Conservation (phyloP, 225 moss, liverwort and hornwort species). For the Bryum argenteum region DNA sequence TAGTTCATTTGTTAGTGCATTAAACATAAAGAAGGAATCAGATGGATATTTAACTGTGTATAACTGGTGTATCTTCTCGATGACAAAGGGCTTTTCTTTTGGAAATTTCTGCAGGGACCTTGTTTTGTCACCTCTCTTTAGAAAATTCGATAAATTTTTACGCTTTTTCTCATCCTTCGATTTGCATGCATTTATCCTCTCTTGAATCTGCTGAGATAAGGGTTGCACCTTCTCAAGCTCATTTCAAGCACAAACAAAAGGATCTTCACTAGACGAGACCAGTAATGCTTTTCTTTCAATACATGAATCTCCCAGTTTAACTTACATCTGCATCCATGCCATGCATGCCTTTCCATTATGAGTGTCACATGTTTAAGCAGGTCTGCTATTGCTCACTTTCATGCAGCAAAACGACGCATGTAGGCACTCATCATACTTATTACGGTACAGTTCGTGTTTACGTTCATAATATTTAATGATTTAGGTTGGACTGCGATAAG, state of each 20-base stretch:
- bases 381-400: slow-evolving; percentile 26
- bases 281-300: slow-evolving; percentile 36
- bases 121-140: slow-evolving; percentile 42
- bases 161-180: slow-evolving; percentile 36
- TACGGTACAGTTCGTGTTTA: slow-evolving; percentile 11
- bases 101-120: slow-evolving; percentile 28
- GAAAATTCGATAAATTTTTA: slow-evolving; percentile 38
- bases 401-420: slow-evolving; percentile 18
- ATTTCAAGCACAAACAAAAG: slow-evolving; percentile 52
- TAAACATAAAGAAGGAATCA: slow-evolving; percentile 20
- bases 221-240: slow-evolving; percentile 61
- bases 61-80: slow-evolving; percentile 43
- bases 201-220: slow-evolving; percentile 58
- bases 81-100: slow-evolving; percentile 38
- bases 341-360: slow-evolving; percentile 41
- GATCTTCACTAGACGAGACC: slow-evolving; percentile 52
- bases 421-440: slow-evolving; percentile 22
- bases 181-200: slow-evolving; percentile 45
- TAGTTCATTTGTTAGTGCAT: slow-evolving; percentile 20
- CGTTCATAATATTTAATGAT: slow-evolving; percentile 2
- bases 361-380: slow-evolving; percentile 30
- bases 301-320: slow-evolving; percentile 49
- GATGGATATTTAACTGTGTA: slow-evolving; percentile 48
- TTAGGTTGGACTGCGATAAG: background rate
- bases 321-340: slow-evolving; percentile 49